Evolutionary conservation across 2,329 filamentous ascomycete species (phyloP).

Genomic region (Fusarium nematophilum): DNA sequence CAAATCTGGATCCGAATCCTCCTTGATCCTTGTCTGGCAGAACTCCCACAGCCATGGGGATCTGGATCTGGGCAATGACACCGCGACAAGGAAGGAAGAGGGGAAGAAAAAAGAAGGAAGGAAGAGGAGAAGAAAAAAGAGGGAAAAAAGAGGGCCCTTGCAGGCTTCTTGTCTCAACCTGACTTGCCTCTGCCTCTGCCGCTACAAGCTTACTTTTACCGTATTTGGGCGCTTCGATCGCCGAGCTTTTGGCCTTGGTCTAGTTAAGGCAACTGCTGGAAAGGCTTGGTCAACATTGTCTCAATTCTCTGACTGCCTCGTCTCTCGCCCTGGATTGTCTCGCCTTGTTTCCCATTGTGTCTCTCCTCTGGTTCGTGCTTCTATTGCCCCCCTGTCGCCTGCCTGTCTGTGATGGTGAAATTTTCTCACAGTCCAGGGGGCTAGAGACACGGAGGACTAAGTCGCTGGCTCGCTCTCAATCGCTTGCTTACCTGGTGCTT

Average conservation of each 20-base stretch:
- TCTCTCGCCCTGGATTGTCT: not conserved
- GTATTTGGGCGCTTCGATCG: not conserved
- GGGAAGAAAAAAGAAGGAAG: no score
- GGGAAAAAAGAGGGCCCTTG: conserved; percentile 2
- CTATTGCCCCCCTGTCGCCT: not conserved
- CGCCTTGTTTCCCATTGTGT: not conserved
- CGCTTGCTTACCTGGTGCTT: not conserved
- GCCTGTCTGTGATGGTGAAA: conserved; percentile 4
- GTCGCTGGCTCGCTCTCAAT: not conserved
- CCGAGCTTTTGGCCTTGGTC: not conserved
- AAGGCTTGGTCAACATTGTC: not conserved
- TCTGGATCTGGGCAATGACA: conserved; percentile 7
- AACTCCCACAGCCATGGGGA: conserved; percentile 5
- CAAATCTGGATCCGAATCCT: conserved; percentile 15
- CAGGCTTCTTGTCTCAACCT: not conserved
- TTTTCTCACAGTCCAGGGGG: not conserved
- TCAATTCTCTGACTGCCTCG: not conserved
- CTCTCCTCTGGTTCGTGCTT: not conserved
- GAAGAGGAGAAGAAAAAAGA: no score
- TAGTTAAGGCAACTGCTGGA: not conserved
- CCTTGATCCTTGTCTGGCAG: not conserved
- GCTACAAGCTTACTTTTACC: no score
- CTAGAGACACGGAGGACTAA: not conserved
- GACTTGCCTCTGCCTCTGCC: not conserved
- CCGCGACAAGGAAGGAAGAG: no score